Base-by-base conservation (phyloP, 1,284 basidiomycete genomes). In the Sphaerobolus stellatus region DNA sequence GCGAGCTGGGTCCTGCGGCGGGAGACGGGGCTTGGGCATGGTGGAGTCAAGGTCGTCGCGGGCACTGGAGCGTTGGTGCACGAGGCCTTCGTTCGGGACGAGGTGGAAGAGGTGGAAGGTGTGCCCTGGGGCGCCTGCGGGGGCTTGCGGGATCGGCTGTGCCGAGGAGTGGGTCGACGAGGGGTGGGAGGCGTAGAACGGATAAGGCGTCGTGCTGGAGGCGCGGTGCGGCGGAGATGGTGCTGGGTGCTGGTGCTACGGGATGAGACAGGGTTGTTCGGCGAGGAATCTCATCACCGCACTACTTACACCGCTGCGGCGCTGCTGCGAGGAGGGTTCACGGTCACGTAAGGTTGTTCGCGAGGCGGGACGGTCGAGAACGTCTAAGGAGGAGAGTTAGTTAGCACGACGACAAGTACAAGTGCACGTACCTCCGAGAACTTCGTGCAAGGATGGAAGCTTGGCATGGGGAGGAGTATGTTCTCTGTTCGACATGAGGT, bases 31-130 rank as follows among this genome's bases (percentile, higher is more conserved):
- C 29, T 48, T 48, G 8, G 52, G 52, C 9, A 18, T 38, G 4
- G 52, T 48, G 16, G 52, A 46, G 24, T 54, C 52, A 22, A 54
- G 52, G 28, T 54, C 52, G 34, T 54, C 45, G 11, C 31, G 45
- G 14, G 44, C 16, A 25, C 45, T 36, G n/a, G 52, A 47, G 18
- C 44, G 28, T 48, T 53, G 52, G 29, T 53, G 52, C 24, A 53
- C 44, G 20, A 53, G 30, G 16, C 52, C 52, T 28, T 53, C 29
- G n/a, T 48, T 38, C 31, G 52, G 52, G 20, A 31, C 24, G 13
- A 33, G 24, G 31, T 53, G 46, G 31, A 53, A 53, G 24, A 53
- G 43, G 30, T 53, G 52, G 24, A 43, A 53, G 5, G 41, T 33
- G 25, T 53, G 52, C 3, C 22, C 27, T 8, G 52, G 45, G 20